Evolutionary conservation across 108 stramenopile genomes (phyloP).

Genomic region (Parietichytrium sp.): DNA sequence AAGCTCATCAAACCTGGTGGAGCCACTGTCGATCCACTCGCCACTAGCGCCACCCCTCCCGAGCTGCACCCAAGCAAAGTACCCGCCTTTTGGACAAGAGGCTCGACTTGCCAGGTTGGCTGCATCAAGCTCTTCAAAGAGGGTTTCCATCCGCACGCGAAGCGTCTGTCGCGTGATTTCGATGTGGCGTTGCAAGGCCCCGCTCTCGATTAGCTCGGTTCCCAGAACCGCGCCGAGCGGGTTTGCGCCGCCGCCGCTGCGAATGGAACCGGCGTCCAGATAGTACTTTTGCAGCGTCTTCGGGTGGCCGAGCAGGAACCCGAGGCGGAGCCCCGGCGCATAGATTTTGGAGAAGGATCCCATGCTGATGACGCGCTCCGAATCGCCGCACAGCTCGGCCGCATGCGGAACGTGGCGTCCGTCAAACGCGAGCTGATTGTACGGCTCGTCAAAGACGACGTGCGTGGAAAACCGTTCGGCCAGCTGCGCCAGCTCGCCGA

Average conservation of each 20-base stretch:
- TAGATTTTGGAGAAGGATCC: slow-evolving; percentile 19
- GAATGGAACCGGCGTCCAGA: background rate
- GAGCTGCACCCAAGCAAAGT: too few species aligned
- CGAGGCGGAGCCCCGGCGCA: slow-evolving; percentile 6
- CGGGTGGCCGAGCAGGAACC: background rate
- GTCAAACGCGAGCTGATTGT: background rate
- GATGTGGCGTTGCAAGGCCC: too few species aligned
- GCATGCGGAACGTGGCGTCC: background rate
- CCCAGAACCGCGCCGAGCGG: background rate
- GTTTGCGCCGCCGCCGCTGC: slow-evolving; percentile 24
- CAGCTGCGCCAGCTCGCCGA: background rate
- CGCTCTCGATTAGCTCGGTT: background rate
- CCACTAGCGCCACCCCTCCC: too few species aligned
- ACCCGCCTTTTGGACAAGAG: too few species aligned
- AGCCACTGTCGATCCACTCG: too few species aligned
- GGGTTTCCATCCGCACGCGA: too few species aligned
- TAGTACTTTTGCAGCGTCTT: background rate
- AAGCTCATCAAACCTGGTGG: too few species aligned
- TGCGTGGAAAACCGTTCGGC: background rate
- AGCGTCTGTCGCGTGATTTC: too few species aligned
- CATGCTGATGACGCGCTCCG: slow-evolving; percentile 1
- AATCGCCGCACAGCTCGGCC: background rate
- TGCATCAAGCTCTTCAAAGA: too few species aligned
- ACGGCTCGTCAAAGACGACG: background rate
- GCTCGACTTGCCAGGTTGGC: too few species aligned